Conservation (phyloP, 495 filamentous ascomycete species). For the Podospora comata region DNA sequence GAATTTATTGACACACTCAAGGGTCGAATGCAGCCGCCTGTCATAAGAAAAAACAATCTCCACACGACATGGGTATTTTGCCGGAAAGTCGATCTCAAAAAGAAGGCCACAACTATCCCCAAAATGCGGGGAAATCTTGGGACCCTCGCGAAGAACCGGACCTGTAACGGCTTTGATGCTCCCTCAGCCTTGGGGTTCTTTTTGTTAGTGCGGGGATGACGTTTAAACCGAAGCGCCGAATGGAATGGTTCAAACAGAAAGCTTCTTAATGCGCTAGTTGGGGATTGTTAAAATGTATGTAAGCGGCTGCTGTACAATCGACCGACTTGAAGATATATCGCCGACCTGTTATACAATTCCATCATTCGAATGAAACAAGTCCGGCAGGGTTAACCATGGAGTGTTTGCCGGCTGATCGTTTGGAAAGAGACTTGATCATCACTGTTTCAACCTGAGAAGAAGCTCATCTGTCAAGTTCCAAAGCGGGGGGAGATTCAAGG, state of each 20-base stretch:
- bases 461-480: constrained; percentile 13
- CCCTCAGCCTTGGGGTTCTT: not conserved
- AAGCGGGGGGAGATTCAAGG: not conserved
- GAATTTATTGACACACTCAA: constrained; percentile 12
- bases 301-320: not conserved
- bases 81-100: constrained; percentile 21
- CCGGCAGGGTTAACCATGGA: not conserved
- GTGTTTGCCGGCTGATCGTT: not conserved
- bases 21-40: constrained; percentile 20
- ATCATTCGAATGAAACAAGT: constrained; percentile 1
- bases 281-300: not conserved
- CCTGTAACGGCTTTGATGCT: constrained; percentile 1
- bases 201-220: constrained; percentile 10
- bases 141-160: constrained; percentile 18
- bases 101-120: constrained; percentile 6
- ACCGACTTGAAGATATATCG: constrained; percentile 8
- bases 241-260: constrained; percentile 1
- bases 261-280: not conserved
- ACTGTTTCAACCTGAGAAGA: constrained; percentile 15
- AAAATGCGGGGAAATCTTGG: constrained; percentile 25
- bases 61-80: constrained; percentile 20
- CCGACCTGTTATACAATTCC: not conserved
- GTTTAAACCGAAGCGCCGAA: constrained; percentile 7
- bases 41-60: constrained; percentile 15
- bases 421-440: constrained; percentile 12